Conservation (phyloP, 2,329 filamentous ascomycete species). For the Pyricularia pennisetigena region DNA sequence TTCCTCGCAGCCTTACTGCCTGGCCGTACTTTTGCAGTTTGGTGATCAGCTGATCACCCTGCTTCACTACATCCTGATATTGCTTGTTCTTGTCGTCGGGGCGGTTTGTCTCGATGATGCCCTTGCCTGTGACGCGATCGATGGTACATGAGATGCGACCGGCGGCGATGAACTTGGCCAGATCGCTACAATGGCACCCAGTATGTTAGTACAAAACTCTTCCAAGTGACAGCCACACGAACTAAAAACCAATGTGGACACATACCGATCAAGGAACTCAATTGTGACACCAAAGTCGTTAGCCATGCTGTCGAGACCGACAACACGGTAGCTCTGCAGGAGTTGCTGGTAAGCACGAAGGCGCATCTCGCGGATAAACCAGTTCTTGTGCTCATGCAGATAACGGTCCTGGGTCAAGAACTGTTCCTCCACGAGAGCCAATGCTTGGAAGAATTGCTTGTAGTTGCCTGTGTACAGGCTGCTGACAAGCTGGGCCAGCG, state of each 20-base stretch:
- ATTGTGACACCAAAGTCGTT: constrained; percentile 94
- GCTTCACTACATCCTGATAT: constrained; percentile 95
- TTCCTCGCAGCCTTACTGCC: constrained; percentile 85
- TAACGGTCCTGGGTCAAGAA: constrained; percentile 94
- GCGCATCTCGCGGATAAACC: constrained; percentile 98
- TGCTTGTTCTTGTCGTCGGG: constrained; percentile 99
- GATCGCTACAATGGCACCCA: constrained; percentile 51
- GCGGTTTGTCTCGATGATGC: constrained; percentile 95
- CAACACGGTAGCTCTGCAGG: constrained; percentile 92
- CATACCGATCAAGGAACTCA: constrained; percentile 78
- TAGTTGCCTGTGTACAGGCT: constrained; percentile 93
- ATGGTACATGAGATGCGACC: constrained; percentile 95
- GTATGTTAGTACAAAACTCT: not conserved
- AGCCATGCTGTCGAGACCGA: constrained; percentile 95
- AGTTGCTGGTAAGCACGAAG: constrained; percentile 94
- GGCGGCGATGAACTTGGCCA: constrained; percentile 93
- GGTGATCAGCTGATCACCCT: constrained; percentile 94
- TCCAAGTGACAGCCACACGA: not conserved
- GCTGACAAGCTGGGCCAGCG: constrained; percentile 78
- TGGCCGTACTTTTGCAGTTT: constrained; percentile 99
- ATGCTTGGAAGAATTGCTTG: constrained; percentile 82
- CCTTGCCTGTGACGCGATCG: constrained; percentile 90
- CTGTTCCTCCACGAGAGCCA: constrained; percentile 83
- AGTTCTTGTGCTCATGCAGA: constrained; percentile 87
- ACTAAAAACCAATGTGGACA: not conserved